A percentile compares a stretch with the other conserved stretches of the same genome.
Conservation (phyloP, 2,329 filamentous ascomycete species). For the Colletotrichum sp. region DNA sequence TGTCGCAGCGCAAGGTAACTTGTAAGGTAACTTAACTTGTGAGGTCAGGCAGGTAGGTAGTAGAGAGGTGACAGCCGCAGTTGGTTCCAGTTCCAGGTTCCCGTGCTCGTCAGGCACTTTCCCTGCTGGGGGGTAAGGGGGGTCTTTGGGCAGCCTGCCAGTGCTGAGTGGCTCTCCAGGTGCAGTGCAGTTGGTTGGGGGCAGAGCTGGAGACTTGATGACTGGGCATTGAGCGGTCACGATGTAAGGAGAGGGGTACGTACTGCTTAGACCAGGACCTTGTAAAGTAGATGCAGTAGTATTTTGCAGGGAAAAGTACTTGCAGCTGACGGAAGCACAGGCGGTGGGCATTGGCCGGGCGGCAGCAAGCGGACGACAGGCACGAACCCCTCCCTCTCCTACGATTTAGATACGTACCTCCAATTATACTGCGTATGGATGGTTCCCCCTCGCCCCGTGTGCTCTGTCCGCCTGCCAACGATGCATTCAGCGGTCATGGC, state of each 20-base stretch:
- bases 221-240: background rate
- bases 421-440: background rate
- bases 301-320: background rate
- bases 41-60: too few relatives aligned
- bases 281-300: background rate
- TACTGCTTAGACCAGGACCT: background rate
- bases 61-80: background rate
- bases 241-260: background rate
- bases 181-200: background rate
- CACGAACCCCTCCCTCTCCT: background rate
- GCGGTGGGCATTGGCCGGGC: background rate
- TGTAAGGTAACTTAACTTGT: background rate
- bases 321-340: background rate
- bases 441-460: background rate
- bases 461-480: background rate
- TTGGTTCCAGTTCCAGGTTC: constrained; percentile 15
- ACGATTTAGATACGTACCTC: background rate
- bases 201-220: background rate
- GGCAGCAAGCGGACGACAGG: background rate
- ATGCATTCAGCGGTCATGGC: background rate
- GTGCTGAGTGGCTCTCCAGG: background rate
- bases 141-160: background rate
- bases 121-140: background rate
- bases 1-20: background rate
- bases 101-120: constrained; percentile 1